Evolutionary conservation across 148 eudicot species (phyloP).

Genomic region (Pouteria glomerata): DNA sequence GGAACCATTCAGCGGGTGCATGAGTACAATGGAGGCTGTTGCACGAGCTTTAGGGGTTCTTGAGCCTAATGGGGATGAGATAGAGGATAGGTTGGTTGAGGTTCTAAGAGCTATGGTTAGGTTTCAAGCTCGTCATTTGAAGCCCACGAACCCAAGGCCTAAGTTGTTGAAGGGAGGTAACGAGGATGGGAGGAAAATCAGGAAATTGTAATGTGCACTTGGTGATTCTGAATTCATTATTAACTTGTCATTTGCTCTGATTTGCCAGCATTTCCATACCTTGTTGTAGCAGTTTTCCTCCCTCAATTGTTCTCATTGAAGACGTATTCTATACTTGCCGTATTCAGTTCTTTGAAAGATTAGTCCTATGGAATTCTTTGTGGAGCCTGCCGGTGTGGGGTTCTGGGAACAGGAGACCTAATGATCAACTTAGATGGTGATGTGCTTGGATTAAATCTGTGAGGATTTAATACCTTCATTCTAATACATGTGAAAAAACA

Average conservation of each 20-base stretch:
- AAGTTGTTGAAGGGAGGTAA: conserved; percentile 39
- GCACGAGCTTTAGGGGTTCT: conserved; percentile 78
- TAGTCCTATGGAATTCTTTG: too few species aligned
- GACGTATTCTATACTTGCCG: too few species aligned
- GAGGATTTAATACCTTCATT: too few species aligned
- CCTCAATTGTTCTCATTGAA: background rate
- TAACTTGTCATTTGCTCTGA: background rate
- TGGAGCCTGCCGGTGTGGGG: too few species aligned
- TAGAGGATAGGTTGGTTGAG: conserved; percentile 56
- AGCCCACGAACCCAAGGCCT: conserved; percentile 55
- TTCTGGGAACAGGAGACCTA: too few species aligned
- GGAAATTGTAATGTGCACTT: background rate
- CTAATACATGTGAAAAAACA: too few species aligned
- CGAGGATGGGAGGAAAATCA: conserved; percentile 18
- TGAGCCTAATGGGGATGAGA: conserved; percentile 65
- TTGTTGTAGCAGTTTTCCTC: background rate
- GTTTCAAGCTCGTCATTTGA: conserved; percentile 61
- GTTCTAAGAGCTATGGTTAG: conserved; percentile 77
- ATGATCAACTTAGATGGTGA: too few species aligned
- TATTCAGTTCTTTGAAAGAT: too few species aligned
- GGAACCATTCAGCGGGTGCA: conserved; percentile 90
- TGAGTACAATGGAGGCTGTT: conserved; percentile 95
- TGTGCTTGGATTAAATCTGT: too few species aligned
- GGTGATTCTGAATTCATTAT: background rate
- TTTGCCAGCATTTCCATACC: background rate